A percentile compares a stretch with the other conserved stretches of the same genome.
Evolutionary conservation across 2,329 filamentous ascomycete species (phyloP).

Genomic region (Arthrobotrys iridis): DNA sequence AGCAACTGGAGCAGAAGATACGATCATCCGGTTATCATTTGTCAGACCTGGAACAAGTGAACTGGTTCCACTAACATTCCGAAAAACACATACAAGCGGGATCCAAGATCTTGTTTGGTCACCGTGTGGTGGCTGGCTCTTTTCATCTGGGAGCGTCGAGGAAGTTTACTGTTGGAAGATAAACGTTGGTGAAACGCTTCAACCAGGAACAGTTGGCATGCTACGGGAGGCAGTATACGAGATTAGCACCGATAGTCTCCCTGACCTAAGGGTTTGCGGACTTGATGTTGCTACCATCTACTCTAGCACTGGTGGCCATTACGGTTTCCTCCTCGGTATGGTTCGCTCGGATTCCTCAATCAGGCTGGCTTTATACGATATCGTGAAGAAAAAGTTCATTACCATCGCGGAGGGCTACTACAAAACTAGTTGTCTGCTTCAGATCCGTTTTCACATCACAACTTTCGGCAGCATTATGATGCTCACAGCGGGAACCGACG

Average conservation of each 20-base stretch:
- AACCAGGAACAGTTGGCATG: constrained; percentile 63
- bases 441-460: constrained; percentile 55
- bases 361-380: constrained; percentile 63
- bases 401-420: constrained; percentile 62
- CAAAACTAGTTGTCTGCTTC: constrained; percentile 61
- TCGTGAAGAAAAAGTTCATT: constrained; percentile 59
- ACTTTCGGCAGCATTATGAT: constrained; percentile 61
- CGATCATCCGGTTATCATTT: constrained; percentile 77
- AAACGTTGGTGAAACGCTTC: constrained; percentile 62
- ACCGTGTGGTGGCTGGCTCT: constrained; percentile 72
- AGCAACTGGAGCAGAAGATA: constrained; percentile 77
- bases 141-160: constrained; percentile 87
- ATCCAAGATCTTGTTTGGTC: constrained; percentile 85
- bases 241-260: constrained; percentile 63
- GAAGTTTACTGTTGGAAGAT: constrained; percentile 89
- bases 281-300: constrained; percentile 70
- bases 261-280: constrained; percentile 81
- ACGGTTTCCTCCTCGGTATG: constrained; percentile 72
- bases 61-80: constrained; percentile 63
- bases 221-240: constrained; percentile 69
- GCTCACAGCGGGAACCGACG: constrained; percentile 82
- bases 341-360: constrained; percentile 85
- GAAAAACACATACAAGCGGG: constrained; percentile 83
- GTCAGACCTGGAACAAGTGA: constrained; percentile 61
- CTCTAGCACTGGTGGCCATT: constrained; percentile 57